Base-by-base conservation (phyloP, 805 yeast genomes). In the Pichia membranifaciens region DNA sequence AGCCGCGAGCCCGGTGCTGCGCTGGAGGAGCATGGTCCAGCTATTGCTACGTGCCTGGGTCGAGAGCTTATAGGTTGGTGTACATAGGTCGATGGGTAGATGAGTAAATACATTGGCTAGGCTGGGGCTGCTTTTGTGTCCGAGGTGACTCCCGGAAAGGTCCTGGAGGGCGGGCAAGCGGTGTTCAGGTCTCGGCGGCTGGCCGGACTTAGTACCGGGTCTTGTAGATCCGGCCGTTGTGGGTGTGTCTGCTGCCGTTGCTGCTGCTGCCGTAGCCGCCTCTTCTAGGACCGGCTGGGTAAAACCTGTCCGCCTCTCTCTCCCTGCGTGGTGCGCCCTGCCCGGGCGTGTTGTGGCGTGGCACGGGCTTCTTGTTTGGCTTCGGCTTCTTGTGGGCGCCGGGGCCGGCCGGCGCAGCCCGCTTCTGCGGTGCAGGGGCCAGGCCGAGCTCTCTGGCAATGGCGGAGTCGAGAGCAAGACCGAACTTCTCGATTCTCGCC, bases 401-500 rank as follows among this genome's bases (percentile, higher is more conserved):
- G 29, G 29, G 10, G 10, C 10, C 10, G 7, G 29, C 29, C 29
- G 29, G 29, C 7, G 7, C 10, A 10, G 29, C 25, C 23, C 23
- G 12, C 36, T 25, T 25, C 23, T 23, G 7, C 10, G 29, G 29
- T 8, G 29, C 29, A 4, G 47, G 41, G 20, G 53, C 78, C 38
- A 78, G 59, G 0, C 89, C 89, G 41, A 84, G 70, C 58, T 84
- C 89, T 53, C 68, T 70, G 33, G 88, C 89, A 54, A 84, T 65
- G 9, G 82, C 75, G 36, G 85, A 79, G 48, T 81, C 81, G 32
- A 73, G 62, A 51, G 81, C 84, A 43, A 87, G 78, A 25, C 97
- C 98, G 61, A 88, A 90, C 69, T 87, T 88, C 62, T 83, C 82
- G 53, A 89, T 79, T 61, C 96, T 78, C 33, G 72, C 73, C 56